Base-by-base conservation (phyloP, 805 yeast species). In the Metschnikowia proteae region DNA sequence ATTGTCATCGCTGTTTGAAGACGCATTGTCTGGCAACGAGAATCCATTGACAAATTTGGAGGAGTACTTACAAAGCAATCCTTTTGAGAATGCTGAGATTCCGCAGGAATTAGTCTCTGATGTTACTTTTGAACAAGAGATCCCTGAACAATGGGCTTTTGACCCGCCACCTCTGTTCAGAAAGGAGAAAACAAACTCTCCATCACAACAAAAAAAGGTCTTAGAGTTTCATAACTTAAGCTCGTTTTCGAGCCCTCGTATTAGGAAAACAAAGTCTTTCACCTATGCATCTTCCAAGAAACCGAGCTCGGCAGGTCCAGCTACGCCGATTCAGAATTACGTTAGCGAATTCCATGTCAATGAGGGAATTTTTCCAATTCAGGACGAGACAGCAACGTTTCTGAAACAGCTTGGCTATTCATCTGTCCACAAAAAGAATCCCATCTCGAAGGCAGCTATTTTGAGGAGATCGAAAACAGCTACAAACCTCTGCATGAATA, bases 281-380 rank as follows among this genome's bases (percentile, higher is more conserved):
- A 43, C 54, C 17, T 32, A 46, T 11, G 43, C 46, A 3, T 17
- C 28, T 28, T 11, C 26, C 23, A 49, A 49, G 22, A 27, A 38
- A 36, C n/a, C 9, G 30, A 34, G 45, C 38, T 42, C 49, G n/a
- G 38, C 50, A 6, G 45, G 38, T 30, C 49, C 51, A 11, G 28
- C 36, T 5, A 51, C 55, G 17, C 55, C 61, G 6, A 27, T 57
- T 3, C 56, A 51, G 9, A 55, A 52, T 11, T 57, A 59, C 34
- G 44, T 51, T 10, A 51, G 46, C 25, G 60, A 57, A 37, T 56
- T 57, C 29, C 54, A 47, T 30, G 38, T 54, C 8, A 45, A 38
- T 23, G 57, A 54, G 17, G 53, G 52, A 5, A 51, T 47, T 31
- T 47, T 47, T 28, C 46, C 52, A 25, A 56, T 58, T 17, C 52